Base-by-base conservation (phyloP, 2,329 filamentous ascomycete genomes). In the Diaporthe ampelina region DNA sequence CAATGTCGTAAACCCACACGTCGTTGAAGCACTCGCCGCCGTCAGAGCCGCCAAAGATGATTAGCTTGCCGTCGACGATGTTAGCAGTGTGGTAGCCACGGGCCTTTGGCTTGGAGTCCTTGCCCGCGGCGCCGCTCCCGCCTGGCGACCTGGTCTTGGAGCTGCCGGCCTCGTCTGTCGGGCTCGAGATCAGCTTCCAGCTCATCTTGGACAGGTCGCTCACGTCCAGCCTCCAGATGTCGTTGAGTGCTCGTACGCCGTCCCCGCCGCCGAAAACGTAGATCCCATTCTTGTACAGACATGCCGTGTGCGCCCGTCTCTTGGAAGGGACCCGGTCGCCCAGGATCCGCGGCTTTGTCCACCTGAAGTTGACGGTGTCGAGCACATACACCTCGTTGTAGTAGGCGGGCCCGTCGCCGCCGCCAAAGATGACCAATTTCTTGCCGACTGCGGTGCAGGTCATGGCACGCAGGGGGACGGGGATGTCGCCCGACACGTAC, bases 211-310 rank as follows among this genome's bases (percentile, higher is more conserved):
- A 88, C 70, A 88, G 85, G 79, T 94, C 92, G 76, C 87, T 87
- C 48, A 94, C 92, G 78, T 94, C 92, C 21, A 94, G 86, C n/a
- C 92, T 86, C 92, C 92, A 94, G 26, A 94, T 91, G 78, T 94
- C 92, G 79, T 93, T 93, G 73, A 94, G 85, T 7, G 92, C 92
- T 61, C 91, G 86, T n/a, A 92, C 90, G 58, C 92, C 92, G 79
- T 94, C 92, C 54, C 92, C 92, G 63, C 92, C 92, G 40, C 92
- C 92, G 80, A 94, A 94, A n/a, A 94, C 85, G 80, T 93, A 93
- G 77, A 94, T 90, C 37, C 92, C 91, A 77, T 91, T 93, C 81
- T 92, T 91, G 83, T 93, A 92, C 26, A 93, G 83, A 77, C 92
- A 93, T n/a, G 92, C 91, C 4, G 92, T 93, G 80, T 94, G 92